Percentiles rank a stretch among this genome's conserved stretches.
These are phyloP conservation scores for Alternaria sp. DNA, from an alignment of 2,329 filamentous ascomycete species.

Conservation along the genomic window DNA sequence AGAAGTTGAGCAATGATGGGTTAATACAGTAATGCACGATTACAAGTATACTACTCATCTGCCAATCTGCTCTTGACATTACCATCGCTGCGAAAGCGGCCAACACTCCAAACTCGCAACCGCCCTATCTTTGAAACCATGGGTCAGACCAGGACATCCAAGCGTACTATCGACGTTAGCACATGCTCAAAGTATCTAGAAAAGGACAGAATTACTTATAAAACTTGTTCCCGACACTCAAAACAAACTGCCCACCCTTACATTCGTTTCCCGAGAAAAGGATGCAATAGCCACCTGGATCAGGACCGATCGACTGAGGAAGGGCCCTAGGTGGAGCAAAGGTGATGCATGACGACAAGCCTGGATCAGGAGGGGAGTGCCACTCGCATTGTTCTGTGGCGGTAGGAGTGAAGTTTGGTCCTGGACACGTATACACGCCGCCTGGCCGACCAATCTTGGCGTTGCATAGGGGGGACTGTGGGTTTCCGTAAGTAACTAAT, in stretches of 20 bases:
- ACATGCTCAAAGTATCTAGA: not conserved
- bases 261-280: not conserved
- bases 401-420: not conserved
- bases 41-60: not conserved
- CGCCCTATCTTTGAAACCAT: not conserved
- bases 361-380: not conserved
- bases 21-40: not conserved
- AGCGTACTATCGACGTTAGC: not conserved
- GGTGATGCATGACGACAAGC: not conserved
- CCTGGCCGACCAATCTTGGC: not conserved
- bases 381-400: conserved; percentile 1
- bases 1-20: no score
- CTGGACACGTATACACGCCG: conserved; percentile 4
- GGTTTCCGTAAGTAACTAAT: not conserved
- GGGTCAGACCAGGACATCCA: not conserved
- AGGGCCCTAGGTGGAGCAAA: not conserved
- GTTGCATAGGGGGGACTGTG: not conserved
- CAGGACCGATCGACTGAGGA: conserved; percentile 1
- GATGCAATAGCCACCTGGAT: conserved; percentile 3
- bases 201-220: not conserved
- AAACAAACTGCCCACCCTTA: not conserved
- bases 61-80: not conserved
- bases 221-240: not conserved
- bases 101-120: conserved; percentile 1
- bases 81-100: not conserved